Evolutionary conservation across 371 early-diverging fungal species (phyloP).

Genomic region (Mycotypha africana): DNA sequence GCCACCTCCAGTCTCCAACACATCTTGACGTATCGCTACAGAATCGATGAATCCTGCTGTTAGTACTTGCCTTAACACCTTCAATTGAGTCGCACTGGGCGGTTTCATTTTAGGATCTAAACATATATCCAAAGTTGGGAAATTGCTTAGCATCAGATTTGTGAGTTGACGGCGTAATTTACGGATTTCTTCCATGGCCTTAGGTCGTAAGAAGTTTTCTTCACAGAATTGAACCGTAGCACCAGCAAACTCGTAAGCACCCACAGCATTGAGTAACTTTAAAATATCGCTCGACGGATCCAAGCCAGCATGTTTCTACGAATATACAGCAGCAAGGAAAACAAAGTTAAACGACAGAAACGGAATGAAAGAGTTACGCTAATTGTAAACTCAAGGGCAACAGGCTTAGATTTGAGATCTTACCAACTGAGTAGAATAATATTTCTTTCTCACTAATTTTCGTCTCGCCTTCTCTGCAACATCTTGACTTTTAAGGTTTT

Average conservation of each 20-base stretch:
- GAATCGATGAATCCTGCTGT: slow-evolving; percentile 89
- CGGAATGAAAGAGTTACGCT: too few relatives aligned
- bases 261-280: slow-evolving; percentile 76
- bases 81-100: slow-evolving; percentile 61
- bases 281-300: slow-evolving; percentile 81
- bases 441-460: slow-evolving; percentile 42
- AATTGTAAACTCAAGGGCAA: too few relatives aligned
- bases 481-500: slow-evolving; percentile 37
- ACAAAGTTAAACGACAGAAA: too few relatives aligned
- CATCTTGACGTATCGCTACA: slow-evolving; percentile 76
- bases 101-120: slow-evolving; percentile 69
- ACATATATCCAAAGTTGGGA: slow-evolving; percentile 49
- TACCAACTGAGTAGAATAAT: slow-evolving; percentile 44
- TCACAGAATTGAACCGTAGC: slow-evolving; percentile 72
- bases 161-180: slow-evolving; percentile 86
- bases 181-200: slow-evolving; percentile 92
- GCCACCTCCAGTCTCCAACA: slow-evolving; percentile 56
- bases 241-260: slow-evolving; percentile 84
- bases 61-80: slow-evolving; percentile 79
- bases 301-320: slow-evolving; percentile 59
- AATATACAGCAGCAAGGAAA: too few relatives aligned
- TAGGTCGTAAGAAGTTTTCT: slow-evolving; percentile 77
- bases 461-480: slow-evolving; percentile 46
- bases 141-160: slow-evolving; percentile 66
- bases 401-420: too few relatives aligned